Evolutionary conservation across 768 basidiomycete genomes (phyloP), one percentile per base, ranked within the genome.

Genomic region (Lactarius tabidus): DNA sequence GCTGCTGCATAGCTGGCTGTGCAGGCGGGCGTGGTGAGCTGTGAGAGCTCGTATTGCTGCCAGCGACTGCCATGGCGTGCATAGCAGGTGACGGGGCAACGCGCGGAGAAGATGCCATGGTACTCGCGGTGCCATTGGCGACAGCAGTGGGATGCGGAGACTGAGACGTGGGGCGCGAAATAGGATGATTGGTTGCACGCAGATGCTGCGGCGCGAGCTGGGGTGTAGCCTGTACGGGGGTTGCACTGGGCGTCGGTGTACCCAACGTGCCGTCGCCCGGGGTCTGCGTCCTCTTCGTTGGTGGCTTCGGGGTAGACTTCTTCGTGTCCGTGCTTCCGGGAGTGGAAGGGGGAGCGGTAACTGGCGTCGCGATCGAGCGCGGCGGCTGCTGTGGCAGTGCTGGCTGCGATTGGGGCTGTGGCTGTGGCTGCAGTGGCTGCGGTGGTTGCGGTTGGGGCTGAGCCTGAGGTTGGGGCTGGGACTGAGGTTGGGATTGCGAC

Each of bases 1-100:
- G 74, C 38, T 75, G 77, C 43, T 75, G 77, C 43, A 73, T 75
- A 7, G 75, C 72, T 0, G 76, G 75, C 61, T 78, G 78, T 18
- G 77, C 69, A 36, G 60, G 56, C 5, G 76, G 64, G 31, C 59
- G 66, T 28, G 62, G 66, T 2, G 63, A 67, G 35, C 18, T 59
- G 29, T 26, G 43, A 10, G 77, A 72, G 12, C 77, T 74, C 54
- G 78, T 74, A 18, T 57, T 53, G 77, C 62, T 53, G 77, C 62
- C 70, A 76, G 10, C 72, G 73, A 57, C 73, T 70, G 45, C 75
- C 73, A 36, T 75, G 70, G 57, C 78, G 77, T 5, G 80, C 77
- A 64, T 74, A 15, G 54, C 63, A 14, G 66, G 64, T 20, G 66
- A 67, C 10, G 63, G 58, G 4, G 29, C 63, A 26, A 56, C 58